phyloP scores from a whole-genome alignment of 2,329 filamentous ascomycete genomes.

The Cryphonectria nitschkei region DNA sequence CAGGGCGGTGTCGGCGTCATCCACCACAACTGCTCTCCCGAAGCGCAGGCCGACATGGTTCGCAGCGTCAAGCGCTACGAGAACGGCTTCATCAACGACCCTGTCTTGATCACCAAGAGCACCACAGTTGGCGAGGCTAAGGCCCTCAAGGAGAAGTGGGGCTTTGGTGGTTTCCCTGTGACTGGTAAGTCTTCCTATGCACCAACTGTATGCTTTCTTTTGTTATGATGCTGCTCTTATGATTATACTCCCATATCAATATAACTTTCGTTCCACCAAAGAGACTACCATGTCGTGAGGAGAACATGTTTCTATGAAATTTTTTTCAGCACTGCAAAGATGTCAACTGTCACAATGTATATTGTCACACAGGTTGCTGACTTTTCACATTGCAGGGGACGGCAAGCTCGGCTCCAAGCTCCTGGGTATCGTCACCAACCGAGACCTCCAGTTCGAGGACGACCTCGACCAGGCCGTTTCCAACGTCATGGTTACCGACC shows the following conservation, averaged over 20 bases:
- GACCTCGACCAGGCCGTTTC: constrained; percentile 73
- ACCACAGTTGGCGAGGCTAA: constrained; percentile 92
- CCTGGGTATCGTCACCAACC: constrained; percentile 94
- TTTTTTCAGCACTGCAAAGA: constrained; percentile 12
- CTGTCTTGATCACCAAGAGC: constrained; percentile 83
- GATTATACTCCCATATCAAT: constrained; percentile 80
- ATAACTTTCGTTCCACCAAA: constrained; percentile 99
- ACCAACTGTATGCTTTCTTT: constrained; percentile 23
- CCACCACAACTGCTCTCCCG: constrained; percentile 98
- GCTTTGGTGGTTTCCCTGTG: constrained; percentile 97
- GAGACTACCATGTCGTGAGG: constrained; percentile 85
- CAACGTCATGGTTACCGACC: constrained; percentile 92
- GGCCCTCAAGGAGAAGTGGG: constrained; percentile 95
- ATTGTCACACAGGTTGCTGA: constrained; percentile 41
- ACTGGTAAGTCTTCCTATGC: constrained; percentile 73
- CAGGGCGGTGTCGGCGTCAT: constrained; percentile 91
- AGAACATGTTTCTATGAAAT: constrained; percentile 49
- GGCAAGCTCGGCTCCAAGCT: constrained; percentile 95
- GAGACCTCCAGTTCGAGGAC: constrained; percentile 96
- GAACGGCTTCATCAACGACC: constrained; percentile 98
- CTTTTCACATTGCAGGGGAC: constrained; percentile 63
- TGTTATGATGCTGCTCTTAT: constrained; percentile 42
- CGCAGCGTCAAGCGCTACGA: constrained; percentile 99
- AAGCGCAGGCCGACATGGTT: constrained; percentile 98
- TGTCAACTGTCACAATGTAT: neutral